Base-by-base conservation (phyloP, 2,329 filamentous ascomycete genomes). In the Raffaelea arxii region DNA sequence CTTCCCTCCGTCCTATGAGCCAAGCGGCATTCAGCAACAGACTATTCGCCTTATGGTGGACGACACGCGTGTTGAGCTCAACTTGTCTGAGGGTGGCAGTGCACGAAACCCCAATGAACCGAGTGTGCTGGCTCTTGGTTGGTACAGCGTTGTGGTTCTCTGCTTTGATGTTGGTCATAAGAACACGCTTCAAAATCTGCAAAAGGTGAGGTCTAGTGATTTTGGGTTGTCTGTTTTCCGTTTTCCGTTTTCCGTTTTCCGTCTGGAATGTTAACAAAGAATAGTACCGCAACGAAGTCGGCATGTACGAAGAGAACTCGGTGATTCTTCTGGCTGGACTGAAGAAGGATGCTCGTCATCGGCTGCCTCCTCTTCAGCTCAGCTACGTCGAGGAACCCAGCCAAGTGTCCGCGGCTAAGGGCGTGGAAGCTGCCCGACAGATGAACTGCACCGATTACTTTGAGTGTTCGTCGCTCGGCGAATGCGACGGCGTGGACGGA, bases 91-190 rank as follows among this genome's bases (percentile, higher is more conserved):
- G 38, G 50, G 43, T 18, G 51, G 51, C 18, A 52, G 53, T 32
- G 47, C 32, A 4, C 47, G 46, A 2, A 36, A 51, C 19, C 37
- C 46, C 3, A 14, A 18, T 4, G 47, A 49, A 32, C 48, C 51
- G 14, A 52, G 47, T 38, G 41, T 53, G 3, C 36, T 56, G 12
- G 52, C 50, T 1, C 36, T 52, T 2, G 47, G 48, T 21, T 56
- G 51, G 52, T 54, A 44, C 48, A 53, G 54, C 22, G 49, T 56
- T n/a, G 53, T 54, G 4, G 50, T 55, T 3, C 16, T 54, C 27
- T 55, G 53, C 32, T 54, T 44, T 30, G 51, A 53, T 39, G 39
- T 55, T 42, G 47, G 51, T 21, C 36, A 44, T 21, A 43, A 49
- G 2, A 32, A 38, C 22, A 51, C 46, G 2, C 44, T 55, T 1